Base-by-base conservation (phyloP, 202 grass and related monocot genomes). In the Brachypodium distachyon region DNA sequence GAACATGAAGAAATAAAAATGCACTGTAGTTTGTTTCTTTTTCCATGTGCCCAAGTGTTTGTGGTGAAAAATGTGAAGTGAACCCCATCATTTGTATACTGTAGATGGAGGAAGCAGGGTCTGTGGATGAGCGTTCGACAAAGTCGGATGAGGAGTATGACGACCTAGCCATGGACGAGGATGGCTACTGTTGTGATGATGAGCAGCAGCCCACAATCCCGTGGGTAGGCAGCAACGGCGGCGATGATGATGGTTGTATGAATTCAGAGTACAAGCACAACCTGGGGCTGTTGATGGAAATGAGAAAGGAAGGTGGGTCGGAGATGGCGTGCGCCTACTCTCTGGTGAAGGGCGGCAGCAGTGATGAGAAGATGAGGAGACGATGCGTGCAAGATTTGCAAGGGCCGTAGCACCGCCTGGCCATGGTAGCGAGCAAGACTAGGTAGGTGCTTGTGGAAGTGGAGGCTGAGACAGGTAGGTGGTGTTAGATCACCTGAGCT, bases 121-220 rank as follows among this genome's bases (percentile, higher is more conserved):
- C 93, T 60, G 93, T 97, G 6, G 93, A 97, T 11, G 88, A 97
- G 65, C 70, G 83, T 65, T 93, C 88, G 3, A 89, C 90, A 46
- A 97, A 93, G 43, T 93, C 90, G 2, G 93, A 97, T 4, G 93
- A 97, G 77, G 90, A 97, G 61, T 97, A 85, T 1, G 88, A 97
- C 1, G 93, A 97, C 47, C 81, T 97, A 49, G 93, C 90, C 25
- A 82, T 97, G 33, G 63, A 77, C 58, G 86, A 88, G 12, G 83
- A 80, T 1, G 86, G 83, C 1, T 76, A 92, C 60, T 88, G 74
- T 70, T 92, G 79, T 0, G 82, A 92, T 10, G 90, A 89, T 7
- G 83, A 83, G 54, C 68, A 77, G 57, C 18, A 75, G 72, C 49
- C 34, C 58, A 26, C 12, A 12, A 6, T 14, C 53, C 34, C 29